Evolutionary conservation across 305 asterid species (phyloP).

Genomic region (Fraxinus albicans): DNA sequence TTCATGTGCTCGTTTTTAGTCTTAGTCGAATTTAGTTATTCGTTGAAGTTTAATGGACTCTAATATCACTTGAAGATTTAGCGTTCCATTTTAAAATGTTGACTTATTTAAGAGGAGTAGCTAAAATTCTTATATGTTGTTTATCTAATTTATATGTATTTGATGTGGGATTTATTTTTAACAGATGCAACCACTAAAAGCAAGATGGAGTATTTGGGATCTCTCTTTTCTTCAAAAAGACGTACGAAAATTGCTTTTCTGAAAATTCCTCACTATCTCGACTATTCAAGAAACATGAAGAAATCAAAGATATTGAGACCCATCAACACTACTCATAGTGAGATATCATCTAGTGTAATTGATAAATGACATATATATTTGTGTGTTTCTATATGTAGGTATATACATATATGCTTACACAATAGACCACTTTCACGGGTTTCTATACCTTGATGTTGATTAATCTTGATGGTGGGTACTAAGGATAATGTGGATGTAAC

Average conservation of each 20-base stretch:
- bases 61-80: no score
- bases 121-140: no score
- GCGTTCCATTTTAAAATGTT: no score
- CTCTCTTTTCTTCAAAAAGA: neutral
- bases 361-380: neutral
- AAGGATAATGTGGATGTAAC: neutral
- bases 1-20: neutral
- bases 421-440: constrained; percentile 22
- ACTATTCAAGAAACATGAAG: neutral
- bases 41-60: neutral
- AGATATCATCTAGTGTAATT: constrained; percentile 9
- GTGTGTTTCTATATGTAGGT: neutral
- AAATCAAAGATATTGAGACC: neutral
- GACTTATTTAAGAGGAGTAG: neutral
- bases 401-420: neutral
- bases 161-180: no score
- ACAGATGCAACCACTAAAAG: neutral
- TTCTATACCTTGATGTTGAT: constrained; percentile 22
- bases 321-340: neutral
- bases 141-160: no score
- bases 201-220: no score
- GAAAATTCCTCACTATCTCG: neutral
- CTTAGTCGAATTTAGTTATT: no score
- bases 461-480: constrained; percentile 24
- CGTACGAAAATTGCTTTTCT: no score